These are phyloP conservation scores for Cutaneotrichosporon arboriforme DNA, from an alignment of 1,284 basidiomycete species.

Conservation along the genomic window DNA sequence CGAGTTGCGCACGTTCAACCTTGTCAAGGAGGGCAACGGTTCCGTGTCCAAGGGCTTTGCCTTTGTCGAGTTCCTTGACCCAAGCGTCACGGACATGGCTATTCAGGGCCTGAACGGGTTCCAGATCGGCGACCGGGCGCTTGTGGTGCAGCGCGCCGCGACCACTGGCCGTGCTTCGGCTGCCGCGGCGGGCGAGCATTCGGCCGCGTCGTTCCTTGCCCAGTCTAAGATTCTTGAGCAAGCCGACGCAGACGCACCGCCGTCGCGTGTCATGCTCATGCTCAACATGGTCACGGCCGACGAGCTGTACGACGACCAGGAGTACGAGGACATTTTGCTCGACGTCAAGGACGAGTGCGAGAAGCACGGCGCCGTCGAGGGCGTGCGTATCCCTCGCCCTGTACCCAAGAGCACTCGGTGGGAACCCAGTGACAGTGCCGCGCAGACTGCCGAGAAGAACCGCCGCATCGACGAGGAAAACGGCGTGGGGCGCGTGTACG, in stretches of 20 bases:
- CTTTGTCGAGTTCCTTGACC: conserved; percentile 96
- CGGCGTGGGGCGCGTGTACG: conserved; percentile 90
- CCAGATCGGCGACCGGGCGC: conserved; percentile 92
- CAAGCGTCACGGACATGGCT: conserved; percentile 83
- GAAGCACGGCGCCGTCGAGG: conserved; percentile 74
- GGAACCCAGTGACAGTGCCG: conserved; percentile 60
- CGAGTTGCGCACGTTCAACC: conserved; percentile 93
- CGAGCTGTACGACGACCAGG: conserved; percentile 82
- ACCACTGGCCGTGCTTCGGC: conserved; percentile 38
- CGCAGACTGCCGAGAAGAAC: conserved; percentile 51
- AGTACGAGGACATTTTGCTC: conserved; percentile 89
- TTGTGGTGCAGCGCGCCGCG: conserved; percentile 87
- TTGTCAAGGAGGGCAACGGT: conserved; percentile 78
- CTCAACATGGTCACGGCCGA: conserved; percentile 98
- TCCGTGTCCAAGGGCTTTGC: conserved; percentile 97
- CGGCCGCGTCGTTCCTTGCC: conserved; percentile 47
- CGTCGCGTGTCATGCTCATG: conserved; percentile 81
- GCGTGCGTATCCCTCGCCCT: conserved; percentile 82
- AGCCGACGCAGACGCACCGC: conserved; percentile 52
- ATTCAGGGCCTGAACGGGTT: conserved; percentile 95
- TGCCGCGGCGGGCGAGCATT: conserved; percentile 32
- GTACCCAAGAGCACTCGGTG: conserved; percentile 69
- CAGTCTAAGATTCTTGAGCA: conserved; percentile 73
- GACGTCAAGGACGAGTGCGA: conserved; percentile 90
- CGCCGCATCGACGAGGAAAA: conserved; percentile 69